Base-by-base conservation (phyloP, 2,329 filamentous ascomycete species). In the Pseudogymnoascus sp. region DNA sequence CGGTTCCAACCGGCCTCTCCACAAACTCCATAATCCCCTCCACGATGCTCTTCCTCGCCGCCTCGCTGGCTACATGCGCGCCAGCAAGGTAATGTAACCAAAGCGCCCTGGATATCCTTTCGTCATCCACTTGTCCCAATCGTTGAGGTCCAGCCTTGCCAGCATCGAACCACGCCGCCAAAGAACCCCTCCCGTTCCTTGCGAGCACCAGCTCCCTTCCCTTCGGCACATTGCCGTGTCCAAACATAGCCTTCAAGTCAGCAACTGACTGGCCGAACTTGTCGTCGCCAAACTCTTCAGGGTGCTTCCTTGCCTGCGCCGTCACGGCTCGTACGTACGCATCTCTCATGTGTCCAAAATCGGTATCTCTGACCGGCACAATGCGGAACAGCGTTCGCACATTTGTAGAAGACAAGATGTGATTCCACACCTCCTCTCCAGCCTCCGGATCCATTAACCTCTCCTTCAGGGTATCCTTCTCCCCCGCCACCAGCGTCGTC, bases 51-150 rank as follows among this genome's bases (percentile, higher is more conserved):
- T 85, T 81, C 68, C 93, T 83, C 14, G 92, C 90, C 2, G 82
- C 80, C 74, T 96, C 91, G 66, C 91, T 95, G 31, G 92, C 92
- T 8, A 97, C 92, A 70, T 87, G 91, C 73, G 85, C 89, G 0
- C 94, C 94, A 4, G 85, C 91, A 33, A 99, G 79, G 75, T 96
- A 99, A 68, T 92, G 89, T 72, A 97, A 77, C 93, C 93, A 97
- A 21, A 97, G 77, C 65, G 93, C 77, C 64, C 90, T 84, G 63
- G 89, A 88, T 11, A 99, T 79, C 62, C 93, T 80, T 77, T 94
- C 90, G 71, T 97, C 94, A 0, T 75, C 70, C 0, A 97, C 85
- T 0, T 80, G 78, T 1, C 94, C 94, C 68, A 97, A 73, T 82
- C 73, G 78, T 80, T 75, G 60, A 75, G 77, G 64, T 70, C 69